Conservation (phyloP, 2,329 filamentous ascomycete species). For the Tolypocladium amazonense region DNA sequence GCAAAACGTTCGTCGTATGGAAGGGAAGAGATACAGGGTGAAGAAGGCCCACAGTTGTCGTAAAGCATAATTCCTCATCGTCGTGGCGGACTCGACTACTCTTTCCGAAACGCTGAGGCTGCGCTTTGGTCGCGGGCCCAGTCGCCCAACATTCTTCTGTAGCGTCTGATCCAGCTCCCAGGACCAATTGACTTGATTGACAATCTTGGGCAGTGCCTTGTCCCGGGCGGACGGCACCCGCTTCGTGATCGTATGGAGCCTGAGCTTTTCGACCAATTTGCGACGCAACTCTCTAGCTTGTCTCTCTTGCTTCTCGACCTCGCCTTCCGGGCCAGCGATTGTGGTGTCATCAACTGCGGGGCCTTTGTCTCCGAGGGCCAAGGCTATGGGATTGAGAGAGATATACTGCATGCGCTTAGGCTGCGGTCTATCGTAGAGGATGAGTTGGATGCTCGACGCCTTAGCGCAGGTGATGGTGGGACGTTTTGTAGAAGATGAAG, state of each 20-base stretch:
- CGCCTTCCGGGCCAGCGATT: conserved; percentile 50
- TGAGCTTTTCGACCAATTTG: conserved; percentile 73
- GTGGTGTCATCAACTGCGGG: conserved; percentile 23
- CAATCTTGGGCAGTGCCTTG: conserved; percentile 64
- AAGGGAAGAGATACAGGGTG: conserved; percentile 66
- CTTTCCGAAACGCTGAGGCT: conserved; percentile 87
- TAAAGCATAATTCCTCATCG: conserved; percentile 66
- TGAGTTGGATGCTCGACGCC: conserved; percentile 69
- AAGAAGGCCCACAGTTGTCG: conserved; percentile 60
- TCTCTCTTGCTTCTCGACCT: conserved; percentile 57
- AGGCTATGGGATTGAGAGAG: conserved; percentile 76
- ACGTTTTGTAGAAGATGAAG: conserved; percentile 37
- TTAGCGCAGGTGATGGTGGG: conserved; percentile 66
- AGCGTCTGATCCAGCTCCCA: conserved; percentile 79
- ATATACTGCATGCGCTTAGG: conserved; percentile 93
- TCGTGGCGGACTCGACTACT: conserved; percentile 86
- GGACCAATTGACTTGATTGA: conserved; percentile 94
- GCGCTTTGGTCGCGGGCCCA: conserved; percentile 72
- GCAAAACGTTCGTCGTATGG: conserved; percentile 65
- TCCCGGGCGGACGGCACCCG: conserved; percentile 75
- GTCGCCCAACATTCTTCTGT: conserved; percentile 79
- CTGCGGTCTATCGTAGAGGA: conserved; percentile 78
- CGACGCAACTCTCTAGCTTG: conserved; percentile 47
- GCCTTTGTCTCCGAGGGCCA: conserved; percentile 70
- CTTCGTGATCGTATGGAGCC: conserved; percentile 73